Base-by-base conservation (phyloP, 2,329 filamentous ascomycete species). In the Emericellopsis cladophorae region DNA sequence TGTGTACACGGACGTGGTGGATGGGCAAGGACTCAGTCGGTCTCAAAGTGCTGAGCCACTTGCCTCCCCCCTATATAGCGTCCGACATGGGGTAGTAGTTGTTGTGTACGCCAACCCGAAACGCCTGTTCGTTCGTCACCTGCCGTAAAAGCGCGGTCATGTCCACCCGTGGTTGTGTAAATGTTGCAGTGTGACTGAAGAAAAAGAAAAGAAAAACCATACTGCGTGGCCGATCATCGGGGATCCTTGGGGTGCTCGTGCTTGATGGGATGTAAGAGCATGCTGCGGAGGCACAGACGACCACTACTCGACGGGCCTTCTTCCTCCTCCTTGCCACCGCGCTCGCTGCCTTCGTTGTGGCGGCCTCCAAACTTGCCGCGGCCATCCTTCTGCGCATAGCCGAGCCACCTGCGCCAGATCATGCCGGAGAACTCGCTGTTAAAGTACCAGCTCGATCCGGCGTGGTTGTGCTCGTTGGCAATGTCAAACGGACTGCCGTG, bases 221-320 rank as follows among this genome's bases (percentile, higher is more conserved):
- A 2, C 26, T 9, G 12, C 12, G 9, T 12, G 12, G 4, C 26
- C 26, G 26, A 29, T 42, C 23, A 35, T 16, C 31, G 9, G n/a
- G 38, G 32, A 16, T 73, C 68, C n/a, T 54, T 56, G 18, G 69
- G 70, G 46, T 68, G 65, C 54, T 77, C 73, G 56, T 64, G 70
- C 64, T 93, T 93, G 51, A 92, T 77, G 1, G 86, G 86, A 67
- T 93, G 86, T 48, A 92, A 60, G 48, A 92, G 62, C 74, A 90
- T 84, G 47, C 79, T 84, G 37, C 83, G 77, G 52, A 92, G 61
- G 60, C 86, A 93, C 71, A 92, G 77, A 39, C 85, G 71, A 18
- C 83, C 84, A 8, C 62, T 69, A 48, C 62, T 62, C 14, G 53
- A 53, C 6, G 58, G 48, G 31, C 55, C 50, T 46, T 65, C 57